A percentile compares a stretch with the other conserved stretches of the same genome.
These are phyloP conservation scores for Aspergillus unguis DNA, from an alignment of 2,329 filamentous ascomycete genomes.

Conservation along the genomic window DNA sequence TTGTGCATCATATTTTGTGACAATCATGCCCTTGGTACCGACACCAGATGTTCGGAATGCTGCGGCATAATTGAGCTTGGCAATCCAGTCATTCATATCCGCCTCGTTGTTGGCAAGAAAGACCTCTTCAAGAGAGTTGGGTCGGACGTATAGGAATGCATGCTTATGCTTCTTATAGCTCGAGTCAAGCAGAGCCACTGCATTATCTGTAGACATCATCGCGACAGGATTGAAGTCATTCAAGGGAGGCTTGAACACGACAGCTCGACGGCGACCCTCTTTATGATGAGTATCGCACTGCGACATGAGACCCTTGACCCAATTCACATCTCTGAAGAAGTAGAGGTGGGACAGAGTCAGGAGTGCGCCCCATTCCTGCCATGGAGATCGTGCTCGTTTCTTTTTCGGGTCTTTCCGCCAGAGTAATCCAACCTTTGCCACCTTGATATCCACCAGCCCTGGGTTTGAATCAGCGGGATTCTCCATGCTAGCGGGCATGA, in stretches of 20 bases:
- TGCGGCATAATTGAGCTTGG: slow-evolving; percentile 92
- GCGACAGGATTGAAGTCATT: slow-evolving; percentile 91
- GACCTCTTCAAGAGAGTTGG: slow-evolving; percentile 82
- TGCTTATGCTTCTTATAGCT: slow-evolving; percentile 93
- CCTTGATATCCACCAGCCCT: slow-evolving; percentile 93
- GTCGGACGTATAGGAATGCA: slow-evolving; percentile 85
- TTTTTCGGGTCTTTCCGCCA: slow-evolving; percentile 95
- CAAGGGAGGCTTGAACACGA: slow-evolving; percentile 86
- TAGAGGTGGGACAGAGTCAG: slow-evolving; percentile 96
- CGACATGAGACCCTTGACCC: slow-evolving; percentile 86
- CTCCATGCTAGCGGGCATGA: slow-evolving; percentile 81
- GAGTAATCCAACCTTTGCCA: slow-evolving; percentile 89
- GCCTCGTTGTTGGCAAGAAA: slow-evolving; percentile 85
- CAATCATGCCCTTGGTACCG: slow-evolving; percentile 81
- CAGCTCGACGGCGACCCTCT: slow-evolving; percentile 69
- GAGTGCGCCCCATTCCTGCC: slow-evolving; percentile 98
- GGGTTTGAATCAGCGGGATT: slow-evolving; percentile 85
- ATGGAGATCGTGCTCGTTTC: slow-evolving; percentile 89
- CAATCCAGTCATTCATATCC: slow-evolving; percentile 95
- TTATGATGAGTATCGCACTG: slow-evolving; percentile 83
- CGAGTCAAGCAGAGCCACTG: slow-evolving; percentile 80
- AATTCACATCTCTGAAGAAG: slow-evolving; percentile 88
- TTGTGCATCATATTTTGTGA: slow-evolving; percentile 81
- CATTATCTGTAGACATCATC: slow-evolving; percentile 88
- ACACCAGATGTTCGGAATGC: slow-evolving; percentile 91